Percentiles rank a stretch among this genome's conserved stretches.
phyloP scores from a whole-genome alignment of 768 basidiomycete genomes.

The Fomitopsis serialis region DNA sequence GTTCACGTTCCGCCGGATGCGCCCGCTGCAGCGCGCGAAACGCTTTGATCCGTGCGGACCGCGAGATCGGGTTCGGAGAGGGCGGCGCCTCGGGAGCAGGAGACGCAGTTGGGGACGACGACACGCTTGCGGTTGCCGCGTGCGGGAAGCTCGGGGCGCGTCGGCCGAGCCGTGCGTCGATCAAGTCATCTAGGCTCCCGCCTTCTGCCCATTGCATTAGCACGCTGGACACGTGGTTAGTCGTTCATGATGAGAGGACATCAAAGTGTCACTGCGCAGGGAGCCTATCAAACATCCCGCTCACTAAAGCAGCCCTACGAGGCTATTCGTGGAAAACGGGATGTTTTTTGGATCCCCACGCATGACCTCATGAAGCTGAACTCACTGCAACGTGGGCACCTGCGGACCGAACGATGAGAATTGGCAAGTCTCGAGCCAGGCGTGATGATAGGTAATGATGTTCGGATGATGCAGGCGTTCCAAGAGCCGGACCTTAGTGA shows the following conservation, averaged over 20 bases:
- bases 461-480: constrained; percentile 88
- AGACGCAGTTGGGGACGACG: constrained; percentile 16
- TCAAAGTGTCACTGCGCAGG: too few relatives aligned
- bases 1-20: constrained; percentile 56
- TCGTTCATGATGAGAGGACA: background rate
- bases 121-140: constrained; percentile 2
- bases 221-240: constrained; percentile 41
- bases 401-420: constrained; percentile 88
- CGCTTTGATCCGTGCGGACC: constrained; percentile 70
- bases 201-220: constrained; percentile 95
- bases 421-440: constrained; percentile 83
- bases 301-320: too few relatives aligned
- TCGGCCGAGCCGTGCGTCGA: constrained; percentile 71
- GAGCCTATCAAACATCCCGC: too few relatives aligned
- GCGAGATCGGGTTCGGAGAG: constrained; percentile 32
- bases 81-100: constrained; percentile 26
- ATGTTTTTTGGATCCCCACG: background rate
- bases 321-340: background rate
- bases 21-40: constrained; percentile 68
- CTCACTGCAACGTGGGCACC: constrained; percentile 84
- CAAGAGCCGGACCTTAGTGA: constrained; percentile 65
- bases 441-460: constrained; percentile 93
- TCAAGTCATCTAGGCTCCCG: constrained; percentile 83
- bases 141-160: constrained; percentile 26
- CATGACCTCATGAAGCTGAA: constrained; percentile 1